Conservation (phyloP, 2,329 filamentous ascomycete genomes). For the Diaporthe velutina region DNA sequence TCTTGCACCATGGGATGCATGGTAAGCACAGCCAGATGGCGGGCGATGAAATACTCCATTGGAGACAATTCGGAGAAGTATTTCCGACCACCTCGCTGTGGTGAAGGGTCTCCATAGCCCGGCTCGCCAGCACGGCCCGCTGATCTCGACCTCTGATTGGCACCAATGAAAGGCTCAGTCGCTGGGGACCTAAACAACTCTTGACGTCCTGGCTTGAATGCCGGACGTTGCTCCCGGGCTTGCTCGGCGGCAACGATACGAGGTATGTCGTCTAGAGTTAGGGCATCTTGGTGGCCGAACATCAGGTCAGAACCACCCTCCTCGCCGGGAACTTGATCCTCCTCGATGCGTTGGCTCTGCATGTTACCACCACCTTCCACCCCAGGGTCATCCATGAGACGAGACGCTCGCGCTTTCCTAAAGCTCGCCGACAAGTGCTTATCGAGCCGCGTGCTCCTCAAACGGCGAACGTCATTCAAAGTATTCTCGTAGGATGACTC, state of each 20-base stretch:
- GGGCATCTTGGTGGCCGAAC: conserved; percentile 89
- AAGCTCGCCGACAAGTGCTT: conserved; percentile 94
- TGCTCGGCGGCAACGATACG: conserved; percentile 96
- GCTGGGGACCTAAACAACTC: conserved; percentile 71
- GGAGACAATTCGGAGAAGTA: conserved; percentile 98
- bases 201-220: conserved; percentile 79
- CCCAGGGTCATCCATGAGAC: conserved; percentile 91
- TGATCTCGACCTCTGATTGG: conserved; percentile 75
- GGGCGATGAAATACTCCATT: conserved; percentile 96
- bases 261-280: conserved; percentile 96
- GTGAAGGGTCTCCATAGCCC: conserved; percentile 65
- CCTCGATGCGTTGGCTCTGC: conserved; percentile 79
- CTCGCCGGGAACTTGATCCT: conserved; percentile 78
- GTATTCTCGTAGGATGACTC: conserved; percentile 93
- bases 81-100: conserved; percentile 73
- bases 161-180: conserved; percentile 74
- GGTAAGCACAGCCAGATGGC: conserved; percentile 92
- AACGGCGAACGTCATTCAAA: conserved; percentile 90
- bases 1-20: conserved; percentile 94
- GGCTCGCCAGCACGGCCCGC: conserved; percentile 64
- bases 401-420: conserved; percentile 88
- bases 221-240: conserved; percentile 86
- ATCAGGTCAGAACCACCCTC: conserved; percentile 83
- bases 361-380: conserved; percentile 68
- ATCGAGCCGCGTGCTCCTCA: conserved; percentile 93